Base-by-base conservation (phyloP, 2,329 filamentous ascomycete species). In the Ceratocystis cacaofunesta region DNA sequence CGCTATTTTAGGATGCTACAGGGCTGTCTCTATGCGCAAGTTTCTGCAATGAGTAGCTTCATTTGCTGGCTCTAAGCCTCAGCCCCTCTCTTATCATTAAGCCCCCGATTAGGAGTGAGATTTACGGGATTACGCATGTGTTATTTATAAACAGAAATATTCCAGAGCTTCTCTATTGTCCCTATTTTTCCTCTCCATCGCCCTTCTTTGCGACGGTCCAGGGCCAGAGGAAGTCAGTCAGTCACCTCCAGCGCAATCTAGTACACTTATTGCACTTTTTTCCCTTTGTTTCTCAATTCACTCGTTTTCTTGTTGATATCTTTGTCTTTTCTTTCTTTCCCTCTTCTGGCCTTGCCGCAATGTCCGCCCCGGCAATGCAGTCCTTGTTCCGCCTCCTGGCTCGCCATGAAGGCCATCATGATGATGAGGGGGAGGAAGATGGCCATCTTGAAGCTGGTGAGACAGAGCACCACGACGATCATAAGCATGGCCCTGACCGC, bases 321-420 rank as follows among this genome's bases (percentile, higher is more conserved):
- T 32, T 32, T 60, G 28, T 36, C 15, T 41, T 12, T n/a, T 19
- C 30, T 58, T 61, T 22, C 32, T 61, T 32, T 32, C 15, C 61
- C 44, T 19, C 22, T 41, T 61, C n/a, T 61, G 48, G 22, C 32
- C 30, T 32, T 19, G 46, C n/a, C 10, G n/a, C 62, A 3, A 63
- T 63, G 62, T 52, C 62, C 12, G 48, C 43, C 17, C 15, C 43
- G 48, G 62, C 48, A 12, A 41, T 44, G 12, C 46, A 41, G 62
- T 19, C 55, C 30, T 17, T 63, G 17, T 63, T 52, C 46, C 62
- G 10, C 28, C 62, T 63, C 46, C 15, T 55, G 30, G 52, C 61
- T 25, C 66, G 66, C 61, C 66, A 67, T 43, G 63, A 67, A 60
- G 66, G 66, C 44, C 63, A 65, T 48, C 60, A 67, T 50, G 62